Base-by-base conservation (phyloP, 805 yeast genomes). In the Candida nanaspora region DNA sequence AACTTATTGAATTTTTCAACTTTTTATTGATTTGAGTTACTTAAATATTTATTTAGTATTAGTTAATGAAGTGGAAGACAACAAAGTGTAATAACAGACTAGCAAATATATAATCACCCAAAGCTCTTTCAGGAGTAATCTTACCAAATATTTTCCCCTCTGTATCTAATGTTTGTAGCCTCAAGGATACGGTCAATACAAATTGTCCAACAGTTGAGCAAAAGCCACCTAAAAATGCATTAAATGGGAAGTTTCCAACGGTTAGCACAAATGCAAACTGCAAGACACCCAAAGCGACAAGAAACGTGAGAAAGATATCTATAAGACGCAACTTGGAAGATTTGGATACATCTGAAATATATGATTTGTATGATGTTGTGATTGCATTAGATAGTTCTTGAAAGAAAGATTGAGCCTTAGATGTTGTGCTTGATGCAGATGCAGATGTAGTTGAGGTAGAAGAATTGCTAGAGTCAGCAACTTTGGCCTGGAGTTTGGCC, bases 191-290 rank as follows among this genome's bases (percentile, higher is more conserved):
- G 11, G 94, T 78, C 47, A 93, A 73, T 21, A 93, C 98, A 60
- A 93, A 93, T 62, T 93, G 98, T 13, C 95, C 98, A 38, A 93
- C 97, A 35, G 97, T 86, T 19, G 87, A 69, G 41, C 83, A 76
- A 58, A 93, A 93, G 1, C 98, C 98, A 18, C 95, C 91, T 44
- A 93, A 71, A 58, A 93, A 93, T 20, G 96, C 98, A 64, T 93
- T 93, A 74, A 93, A 93, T 15, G 99, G 99, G 74, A 83, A 93
- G 52, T 78, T 86, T 29, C 97, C 95, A 35, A 88, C 77, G 13
- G 87, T 45, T 33, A 81, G 50, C 49, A 85, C 84, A 61, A 88
- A 91, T 4, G 70, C 65, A 56, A 88, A 87, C 63, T 93, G 98
- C 23, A 85, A 61, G 1, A 74, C 64, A 1, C 95, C 98, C 44